Evolutionary conservation across 1,284 basidiomycete species (phyloP).

Genomic region (Salmacisia buchloeana): DNA sequence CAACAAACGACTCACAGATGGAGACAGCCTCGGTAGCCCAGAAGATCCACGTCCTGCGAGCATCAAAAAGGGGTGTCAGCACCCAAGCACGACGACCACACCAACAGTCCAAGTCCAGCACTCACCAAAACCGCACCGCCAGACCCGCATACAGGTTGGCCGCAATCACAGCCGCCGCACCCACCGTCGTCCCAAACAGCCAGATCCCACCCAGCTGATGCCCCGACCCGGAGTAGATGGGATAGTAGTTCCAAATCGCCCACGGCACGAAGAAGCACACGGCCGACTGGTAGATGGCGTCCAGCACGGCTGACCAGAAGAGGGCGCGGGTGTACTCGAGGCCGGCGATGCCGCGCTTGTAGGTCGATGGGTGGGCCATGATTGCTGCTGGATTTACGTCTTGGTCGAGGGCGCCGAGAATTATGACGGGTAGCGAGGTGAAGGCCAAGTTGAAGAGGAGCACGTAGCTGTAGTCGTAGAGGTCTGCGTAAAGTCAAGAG

Average conservation of each 20-base stretch:
- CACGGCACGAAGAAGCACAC: constrained; percentile 88
- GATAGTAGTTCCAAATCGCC: constrained; percentile 63
- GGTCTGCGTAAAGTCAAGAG: constrained; percentile 51
- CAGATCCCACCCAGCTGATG: constrained; percentile 58
- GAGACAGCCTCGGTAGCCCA: constrained; percentile 38
- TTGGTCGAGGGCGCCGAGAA: constrained; percentile 93
- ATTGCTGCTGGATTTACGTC: constrained; percentile 86
- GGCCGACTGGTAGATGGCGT: constrained; percentile 85
- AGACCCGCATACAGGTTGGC: constrained; percentile 60
- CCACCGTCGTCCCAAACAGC: constrained; percentile 88
- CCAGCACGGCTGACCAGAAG: constrained; percentile 92
- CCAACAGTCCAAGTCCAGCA: not conserved
- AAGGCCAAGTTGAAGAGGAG: constrained; percentile 76
- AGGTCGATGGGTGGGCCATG: constrained; percentile 85
- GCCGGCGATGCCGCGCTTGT: constrained; percentile 83
- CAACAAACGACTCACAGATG: constrained; percentile 12
- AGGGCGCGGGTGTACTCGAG: constrained; percentile 84
- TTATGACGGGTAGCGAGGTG: constrained; percentile 85
- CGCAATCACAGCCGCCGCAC: constrained; percentile 75
- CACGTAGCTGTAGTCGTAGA: constrained; percentile 75
- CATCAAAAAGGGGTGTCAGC: not conserved
- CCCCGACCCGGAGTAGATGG: constrained; percentile 27
- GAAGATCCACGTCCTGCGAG: constrained; percentile 26
- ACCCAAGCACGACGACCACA: not conserved
- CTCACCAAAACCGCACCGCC: constrained; percentile 14